Conservation (phyloP, 371 early-diverging fungal genomes). For the Lichtheimia ramosa region DNA sequence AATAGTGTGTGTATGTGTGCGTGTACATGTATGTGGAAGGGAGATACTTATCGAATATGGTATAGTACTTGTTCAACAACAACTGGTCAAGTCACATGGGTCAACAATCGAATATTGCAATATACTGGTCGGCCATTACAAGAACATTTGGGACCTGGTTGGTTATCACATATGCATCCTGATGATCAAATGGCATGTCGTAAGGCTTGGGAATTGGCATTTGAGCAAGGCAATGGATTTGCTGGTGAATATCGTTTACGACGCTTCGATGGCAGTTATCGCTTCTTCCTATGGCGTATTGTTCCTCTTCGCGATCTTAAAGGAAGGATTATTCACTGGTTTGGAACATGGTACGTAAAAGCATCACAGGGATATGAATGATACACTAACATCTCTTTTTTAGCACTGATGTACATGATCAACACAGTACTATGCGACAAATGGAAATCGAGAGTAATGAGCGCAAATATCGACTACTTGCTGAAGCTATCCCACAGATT, state of each 20-base stretch:
- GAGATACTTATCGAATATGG: not conserved
- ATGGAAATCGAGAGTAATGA: slow-evolving; percentile 63
- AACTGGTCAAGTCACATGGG: slow-evolving; percentile 62
- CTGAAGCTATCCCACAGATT: slow-evolving; percentile 70
- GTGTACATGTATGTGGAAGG: not conserved
- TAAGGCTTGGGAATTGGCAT: slow-evolving; percentile 55
- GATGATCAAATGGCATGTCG: slow-evolving; percentile 53
- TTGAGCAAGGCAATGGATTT: slow-evolving; percentile 58
- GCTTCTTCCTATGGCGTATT: slow-evolving; percentile 63
- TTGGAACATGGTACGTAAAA: slow-evolving; percentile 26
- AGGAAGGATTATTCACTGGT: slow-evolving; percentile 65
- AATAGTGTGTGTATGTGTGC: not conserved
- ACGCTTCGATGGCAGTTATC: slow-evolving; percentile 61
- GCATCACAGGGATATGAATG: not conserved
- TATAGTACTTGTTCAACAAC: slow-evolving; percentile 55
- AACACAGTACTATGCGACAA: slow-evolving; percentile 54
- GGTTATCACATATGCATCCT: slow-evolving; percentile 59
- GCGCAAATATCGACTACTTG: slow-evolving; percentile 62
- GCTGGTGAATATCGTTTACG: slow-evolving; percentile 60
- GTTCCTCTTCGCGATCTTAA: slow-evolving; percentile 61
- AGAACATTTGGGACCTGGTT: slow-evolving; percentile 55
- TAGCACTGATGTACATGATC: slow-evolving; percentile 67
- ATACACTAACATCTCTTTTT: not conserved
- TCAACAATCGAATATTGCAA: slow-evolving; percentile 61
- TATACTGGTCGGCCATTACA: slow-evolving; percentile 50